phyloP scores from a whole-genome alignment of 225 moss, liverwort and hornwort species.

The Physcomitrium patens region DNA sequence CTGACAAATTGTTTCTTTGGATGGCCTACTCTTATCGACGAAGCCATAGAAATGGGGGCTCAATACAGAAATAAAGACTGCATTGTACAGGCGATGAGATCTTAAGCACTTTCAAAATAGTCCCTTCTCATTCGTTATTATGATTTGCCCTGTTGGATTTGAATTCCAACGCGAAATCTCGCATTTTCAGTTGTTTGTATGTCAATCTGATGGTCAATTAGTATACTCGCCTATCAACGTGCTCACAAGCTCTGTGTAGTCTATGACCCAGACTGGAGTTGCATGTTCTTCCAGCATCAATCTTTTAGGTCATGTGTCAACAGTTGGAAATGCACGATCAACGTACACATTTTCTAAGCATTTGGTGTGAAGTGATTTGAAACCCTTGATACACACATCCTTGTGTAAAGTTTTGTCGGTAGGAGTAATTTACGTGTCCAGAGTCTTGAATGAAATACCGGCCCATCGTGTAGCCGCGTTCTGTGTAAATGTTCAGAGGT shows the following conservation, averaged over 20 bases:
- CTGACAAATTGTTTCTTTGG: conserved; percentile 18
- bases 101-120: conserved; percentile 10
- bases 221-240: not conserved
- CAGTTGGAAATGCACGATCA: not conserved
- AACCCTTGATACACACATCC: too few relatives aligned
- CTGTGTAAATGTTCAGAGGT: too few relatives aligned
- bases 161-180: not conserved
- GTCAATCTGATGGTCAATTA: conserved; percentile 8
- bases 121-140: not conserved
- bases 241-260: not conserved
- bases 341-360: not conserved
- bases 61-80: conserved; percentile 34
- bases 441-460: too few relatives aligned
- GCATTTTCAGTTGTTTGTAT: not conserved
- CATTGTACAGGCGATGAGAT: conserved; percentile 37
- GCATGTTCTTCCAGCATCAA: not conserved
- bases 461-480: too few relatives aligned
- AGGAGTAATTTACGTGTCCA: too few relatives aligned
- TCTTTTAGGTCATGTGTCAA: not conserved
- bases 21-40: conserved; percentile 5
- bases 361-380: too few relatives aligned
- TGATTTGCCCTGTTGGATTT: not conserved
- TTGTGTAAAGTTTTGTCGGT: too few relatives aligned
- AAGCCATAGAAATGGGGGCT: conserved; percentile 13
- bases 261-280: not conserved